These are phyloP conservation scores for Fusarium oxysporum DNA, from an alignment of 2,329 filamentous ascomycete genomes.

Conservation along the genomic window DNA sequence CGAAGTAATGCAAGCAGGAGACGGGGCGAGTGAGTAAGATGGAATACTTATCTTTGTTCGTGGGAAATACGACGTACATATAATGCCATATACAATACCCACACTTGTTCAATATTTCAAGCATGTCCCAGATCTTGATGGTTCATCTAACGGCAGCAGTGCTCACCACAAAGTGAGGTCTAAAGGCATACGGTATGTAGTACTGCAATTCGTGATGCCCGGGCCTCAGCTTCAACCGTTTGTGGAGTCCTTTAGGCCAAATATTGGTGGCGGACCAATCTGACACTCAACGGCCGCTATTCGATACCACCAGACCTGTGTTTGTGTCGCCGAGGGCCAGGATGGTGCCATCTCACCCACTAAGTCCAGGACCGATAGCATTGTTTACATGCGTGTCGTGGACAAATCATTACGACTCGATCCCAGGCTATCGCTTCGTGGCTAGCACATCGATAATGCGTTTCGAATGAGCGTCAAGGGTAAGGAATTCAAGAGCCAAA, in stretches of 20 bases:
- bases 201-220: neutral
- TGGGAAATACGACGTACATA: slow-evolving; percentile 27
- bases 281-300: slow-evolving; percentile 30
- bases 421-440: slow-evolving; percentile 21
- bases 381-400: slow-evolving; percentile 4
- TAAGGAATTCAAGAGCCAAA: slow-evolving; percentile 1
- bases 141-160: neutral
- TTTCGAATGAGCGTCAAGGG: slow-evolving; percentile 3
- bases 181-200: neutral
- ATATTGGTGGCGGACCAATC: slow-evolving; percentile 12
- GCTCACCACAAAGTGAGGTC: neutral
- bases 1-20: slow-evolving; percentile 37
- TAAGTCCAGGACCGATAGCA: neutral
- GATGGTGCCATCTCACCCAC: slow-evolving; percentile 1
- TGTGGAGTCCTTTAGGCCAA: neutral
- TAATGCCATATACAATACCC: slow-evolving; percentile 39
- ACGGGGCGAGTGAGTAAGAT: slow-evolving; percentile 7
- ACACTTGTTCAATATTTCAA: slow-evolving; percentile 34
- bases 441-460: slow-evolving; percentile 18
- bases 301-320: slow-evolving; percentile 7
- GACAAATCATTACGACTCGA: slow-evolving; percentile 21
- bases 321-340: slow-evolving; percentile 4
- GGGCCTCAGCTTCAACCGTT: neutral
- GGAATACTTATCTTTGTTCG: slow-evolving; percentile 20
- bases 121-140: neutral